A percentile compares a stretch with the other conserved stretches of the same genome.
phyloP scores from a whole-genome alignment of 805 yeast species.

The Wickerhamiella galacta region DNA sequence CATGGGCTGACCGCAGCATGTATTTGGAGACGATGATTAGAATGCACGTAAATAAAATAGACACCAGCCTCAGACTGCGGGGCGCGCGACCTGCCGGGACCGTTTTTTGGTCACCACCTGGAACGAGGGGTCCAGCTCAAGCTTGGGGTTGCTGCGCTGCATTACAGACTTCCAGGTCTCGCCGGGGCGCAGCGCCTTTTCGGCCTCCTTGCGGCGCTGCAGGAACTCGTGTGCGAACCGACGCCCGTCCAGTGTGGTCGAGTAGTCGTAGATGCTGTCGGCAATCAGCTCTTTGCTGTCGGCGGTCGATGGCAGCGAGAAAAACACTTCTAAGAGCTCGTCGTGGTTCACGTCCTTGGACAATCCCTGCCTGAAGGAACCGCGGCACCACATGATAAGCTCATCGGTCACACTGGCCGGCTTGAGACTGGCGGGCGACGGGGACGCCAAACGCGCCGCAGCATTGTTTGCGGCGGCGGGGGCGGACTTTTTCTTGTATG shows the following conservation, averaged over 20 bases:
- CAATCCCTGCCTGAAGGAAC: slow-evolving; percentile 28
- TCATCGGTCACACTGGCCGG: slow-evolving; percentile 20
- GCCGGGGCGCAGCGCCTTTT: slow-evolving; percentile 30
- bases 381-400: slow-evolving; percentile 26
- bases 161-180: slow-evolving; percentile 65
- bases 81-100: slow-evolving; percentile 11
- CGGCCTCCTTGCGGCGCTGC: slow-evolving; percentile 60
- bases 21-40: not conserved
- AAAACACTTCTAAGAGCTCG: slow-evolving; percentile 62
- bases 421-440: slow-evolving; percentile 1
- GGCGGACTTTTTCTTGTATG: slow-evolving; percentile 5
- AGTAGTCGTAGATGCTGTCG: slow-evolving; percentile 66
- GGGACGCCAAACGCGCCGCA: slow-evolving; percentile 2
- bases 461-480: slow-evolving; percentile 5
- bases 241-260: slow-evolving; percentile 80
- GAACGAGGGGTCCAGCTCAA: slow-evolving; percentile 29
- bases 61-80: slow-evolving; percentile 1
- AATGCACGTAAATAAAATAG: not conserved
- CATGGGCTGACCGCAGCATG: too few species aligned
- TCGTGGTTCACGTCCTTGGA: slow-evolving; percentile 61
- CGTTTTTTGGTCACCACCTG: slow-evolving; percentile 48
- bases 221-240: slow-evolving; percentile 83
- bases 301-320: slow-evolving; percentile 57
- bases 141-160: slow-evolving; percentile 20
- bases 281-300: slow-evolving; percentile 77